Evolutionary conservation across 192 early-diverging fungal genomes (phyloP).

Genomic region (Paraglomus brasilianum): DNA sequence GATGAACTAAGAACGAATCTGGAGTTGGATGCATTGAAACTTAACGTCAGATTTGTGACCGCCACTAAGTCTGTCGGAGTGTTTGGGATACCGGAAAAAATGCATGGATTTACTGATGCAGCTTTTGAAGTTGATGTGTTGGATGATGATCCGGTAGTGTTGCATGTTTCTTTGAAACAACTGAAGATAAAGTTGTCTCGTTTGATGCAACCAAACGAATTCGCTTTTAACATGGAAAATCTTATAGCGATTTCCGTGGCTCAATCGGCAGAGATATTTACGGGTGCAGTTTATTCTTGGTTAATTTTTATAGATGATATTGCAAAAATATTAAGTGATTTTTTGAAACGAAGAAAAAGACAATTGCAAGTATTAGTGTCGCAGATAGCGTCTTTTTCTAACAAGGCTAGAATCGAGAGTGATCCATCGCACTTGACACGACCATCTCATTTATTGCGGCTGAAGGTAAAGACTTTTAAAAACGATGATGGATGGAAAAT

Average conservation of each 20-base stretch:
- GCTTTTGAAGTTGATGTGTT: slow-evolving; percentile 38
- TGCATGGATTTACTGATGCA: slow-evolving; percentile 45
- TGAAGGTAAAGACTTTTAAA: slow-evolving; percentile 62
- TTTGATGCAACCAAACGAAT: slow-evolving; percentile 48
- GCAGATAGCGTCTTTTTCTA: slow-evolving; percentile 53
- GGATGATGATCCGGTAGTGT: slow-evolving; percentile 48
- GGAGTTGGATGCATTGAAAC: slow-evolving; percentile 51
- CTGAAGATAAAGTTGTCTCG: slow-evolving; percentile 50
- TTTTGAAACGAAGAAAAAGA: slow-evolving; percentile 45
- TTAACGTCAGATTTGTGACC: slow-evolving; percentile 59
- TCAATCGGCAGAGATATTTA: slow-evolving; percentile 70
- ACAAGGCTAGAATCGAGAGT: slow-evolving; percentile 38
- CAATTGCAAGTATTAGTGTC: slow-evolving; percentile 59
- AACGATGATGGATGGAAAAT: slow-evolving; percentile 77
- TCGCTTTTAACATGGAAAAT: slow-evolving; percentile 43
- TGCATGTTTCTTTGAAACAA: slow-evolving; percentile 44
- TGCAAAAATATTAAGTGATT: slow-evolving; percentile 47
- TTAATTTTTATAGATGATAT: slow-evolving; percentile 59
- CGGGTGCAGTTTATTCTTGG: slow-evolving; percentile 69
- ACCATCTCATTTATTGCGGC: slow-evolving; percentile 60
- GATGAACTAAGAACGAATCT: slow-evolving; percentile 55
- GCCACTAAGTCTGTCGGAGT: slow-evolving; percentile 40
- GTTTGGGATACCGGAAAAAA: slow-evolving; percentile 60
- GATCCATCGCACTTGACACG: slow-evolving; percentile 68
- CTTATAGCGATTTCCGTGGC: slow-evolving; percentile 59